Conservation (phyloP, 2,329 filamentous ascomycete species). For the Aspergillus aculeatinus region DNA sequence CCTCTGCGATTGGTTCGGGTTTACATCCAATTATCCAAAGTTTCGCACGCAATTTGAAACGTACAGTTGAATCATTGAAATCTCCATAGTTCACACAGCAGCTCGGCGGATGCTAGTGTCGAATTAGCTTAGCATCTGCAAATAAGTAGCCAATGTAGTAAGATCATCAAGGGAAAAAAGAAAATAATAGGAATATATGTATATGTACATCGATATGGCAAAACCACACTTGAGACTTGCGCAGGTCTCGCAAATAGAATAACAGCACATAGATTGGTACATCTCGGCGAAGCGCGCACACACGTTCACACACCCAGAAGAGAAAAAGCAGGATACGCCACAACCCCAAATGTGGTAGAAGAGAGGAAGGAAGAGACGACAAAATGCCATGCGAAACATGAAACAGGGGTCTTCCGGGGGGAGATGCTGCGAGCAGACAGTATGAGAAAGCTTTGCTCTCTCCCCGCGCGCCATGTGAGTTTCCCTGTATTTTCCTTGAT, state of each 20-base stretch:
- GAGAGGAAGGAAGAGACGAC: slow-evolving; percentile 15
- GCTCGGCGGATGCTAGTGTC: background rate
- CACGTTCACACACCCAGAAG: slow-evolving; percentile 14
- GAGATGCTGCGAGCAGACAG: background rate
- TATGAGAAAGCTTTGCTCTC: background rate
- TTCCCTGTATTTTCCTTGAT: background rate
- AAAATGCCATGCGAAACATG: slow-evolving; percentile 15
- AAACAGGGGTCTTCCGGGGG: background rate
- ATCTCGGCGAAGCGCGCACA: background rate
- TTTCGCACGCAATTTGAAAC: background rate
- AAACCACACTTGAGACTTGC: slow-evolving; percentile 15
- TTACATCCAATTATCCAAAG: background rate
- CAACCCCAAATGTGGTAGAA: slow-evolving; percentile 26
- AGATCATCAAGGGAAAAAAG: slow-evolving; percentile 3
- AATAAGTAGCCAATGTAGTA: background rate
- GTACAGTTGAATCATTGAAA: background rate
- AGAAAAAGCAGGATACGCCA: slow-evolving; percentile 27
- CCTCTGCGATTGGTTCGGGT: background rate
- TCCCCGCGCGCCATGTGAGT: background rate
- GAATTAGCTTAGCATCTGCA: background rate
- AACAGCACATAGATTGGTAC: slow-evolving; percentile 1
- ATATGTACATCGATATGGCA: slow-evolving; percentile 36
- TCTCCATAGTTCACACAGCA: background rate
- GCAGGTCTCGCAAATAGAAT: background rate
- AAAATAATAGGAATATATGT: slow-evolving; percentile 3